phyloP scores from a whole-genome alignment of 345 rosid genomes.

The Aquilaria malaccensis region DNA sequence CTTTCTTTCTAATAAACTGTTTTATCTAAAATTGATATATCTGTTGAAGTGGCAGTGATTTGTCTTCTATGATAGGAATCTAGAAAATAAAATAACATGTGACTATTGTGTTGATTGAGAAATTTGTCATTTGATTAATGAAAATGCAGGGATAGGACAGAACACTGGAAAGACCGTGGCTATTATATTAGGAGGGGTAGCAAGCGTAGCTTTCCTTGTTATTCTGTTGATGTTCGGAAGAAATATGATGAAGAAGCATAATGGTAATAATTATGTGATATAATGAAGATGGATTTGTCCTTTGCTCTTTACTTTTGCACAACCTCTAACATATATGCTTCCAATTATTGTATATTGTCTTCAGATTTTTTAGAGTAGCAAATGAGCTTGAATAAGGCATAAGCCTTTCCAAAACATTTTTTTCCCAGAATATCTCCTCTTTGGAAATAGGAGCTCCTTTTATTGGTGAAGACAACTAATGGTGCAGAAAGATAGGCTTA shows the following conservation, averaged over 20 bases:
- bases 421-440: slow-evolving; percentile 16
- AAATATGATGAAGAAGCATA: slow-evolving; percentile 64
- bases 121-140: slow-evolving; percentile 9
- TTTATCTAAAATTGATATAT: not conserved
- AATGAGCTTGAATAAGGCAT: slow-evolving; percentile 6
- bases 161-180: slow-evolving; percentile 92
- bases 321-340: too few relatives aligned
- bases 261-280: slow-evolving; percentile 36
- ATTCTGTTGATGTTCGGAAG: slow-evolving; percentile 80
- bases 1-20: not conserved
- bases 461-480: slow-evolving; percentile 9
- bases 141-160: slow-evolving; percentile 41
- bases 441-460: slow-evolving; percentile 8
- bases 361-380: slow-evolving; percentile 11
- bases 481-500: slow-evolving; percentile 18
- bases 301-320: not conserved
- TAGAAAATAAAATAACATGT: not conserved
- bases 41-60: too few relatives aligned
- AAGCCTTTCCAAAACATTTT: slow-evolving; percentile 16
- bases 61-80: not conserved
- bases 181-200: slow-evolving; percentile 93
- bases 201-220: slow-evolving; percentile 81
- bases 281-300: not conserved
- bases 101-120: too few relatives aligned
- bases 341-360: not conserved